Percentiles rank a stretch among this genome's conserved stretches.
Evolutionary conservation across 1,139 yeast genomes (phyloP).

Genomic region (Yamadazyma buinensis): DNA sequence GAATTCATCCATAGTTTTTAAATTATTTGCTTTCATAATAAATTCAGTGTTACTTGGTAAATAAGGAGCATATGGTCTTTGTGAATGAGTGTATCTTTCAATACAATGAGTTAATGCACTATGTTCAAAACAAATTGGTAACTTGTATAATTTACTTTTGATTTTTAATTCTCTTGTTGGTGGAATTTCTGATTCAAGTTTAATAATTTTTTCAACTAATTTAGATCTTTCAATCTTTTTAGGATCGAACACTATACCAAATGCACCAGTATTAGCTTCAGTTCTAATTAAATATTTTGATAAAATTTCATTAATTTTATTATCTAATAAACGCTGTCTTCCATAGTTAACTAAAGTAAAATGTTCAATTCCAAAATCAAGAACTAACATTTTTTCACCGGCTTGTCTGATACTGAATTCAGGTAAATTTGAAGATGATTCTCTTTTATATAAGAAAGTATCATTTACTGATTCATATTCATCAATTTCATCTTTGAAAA

Average conservation of each 20-base stretch:
- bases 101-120: slow-evolving; percentile 26
- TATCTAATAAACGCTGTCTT: slow-evolving; percentile 21
- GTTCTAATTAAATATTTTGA: slow-evolving; percentile 16
- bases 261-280: slow-evolving; percentile 27
- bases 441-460: slow-evolving; percentile 15
- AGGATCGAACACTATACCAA: slow-evolving; percentile 23
- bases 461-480: slow-evolving; percentile 13
- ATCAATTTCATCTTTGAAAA: slow-evolving; percentile 13
- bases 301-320: slow-evolving; percentile 9
- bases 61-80: slow-evolving; percentile 34
- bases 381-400: slow-evolving; percentile 29
- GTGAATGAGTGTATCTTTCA: slow-evolving; percentile 31
- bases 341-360: slow-evolving; percentile 29
- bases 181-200: slow-evolving; percentile 23
- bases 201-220: slow-evolving; percentile 17
- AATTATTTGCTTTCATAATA: slow-evolving; percentile 27
- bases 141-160: slow-evolving; percentile 24
- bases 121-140: slow-evolving; percentile 31
- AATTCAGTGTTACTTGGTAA: slow-evolving; percentile 30
- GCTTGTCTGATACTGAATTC: slow-evolving; percentile 25
- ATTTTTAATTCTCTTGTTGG: slow-evolving; percentile 25
- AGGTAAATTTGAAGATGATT: slow-evolving; percentile 7
- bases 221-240: slow-evolving; percentile 15
- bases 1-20: slow-evolving; percentile 23
- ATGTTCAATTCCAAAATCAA: slow-evolving; percentile 26